phyloP scores from a whole-genome alignment of 345 rosid genomes.

The Acer saccharum region DNA sequence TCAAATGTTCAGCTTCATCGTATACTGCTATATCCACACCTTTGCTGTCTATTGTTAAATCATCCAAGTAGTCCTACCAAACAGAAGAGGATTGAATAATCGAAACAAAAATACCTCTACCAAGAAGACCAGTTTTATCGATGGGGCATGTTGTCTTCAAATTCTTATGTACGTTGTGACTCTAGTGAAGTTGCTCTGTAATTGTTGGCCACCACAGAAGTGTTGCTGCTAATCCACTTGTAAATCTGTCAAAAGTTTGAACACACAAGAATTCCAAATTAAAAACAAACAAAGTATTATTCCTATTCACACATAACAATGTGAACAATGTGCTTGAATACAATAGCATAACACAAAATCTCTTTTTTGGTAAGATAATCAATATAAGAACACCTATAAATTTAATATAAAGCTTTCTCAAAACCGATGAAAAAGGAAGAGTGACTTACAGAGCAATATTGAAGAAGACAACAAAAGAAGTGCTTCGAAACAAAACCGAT shows the following conservation, averaged over 20 bases:
- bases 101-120: constrained; percentile 81
- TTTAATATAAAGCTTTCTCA: too few relatives aligned
- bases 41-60: constrained; percentile 31
- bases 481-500: constrained; percentile 11
- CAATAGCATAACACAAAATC: too few relatives aligned
- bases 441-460: too few relatives aligned
- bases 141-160: constrained; percentile 59
- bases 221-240: constrained; percentile 57
- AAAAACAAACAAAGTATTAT: too few relatives aligned
- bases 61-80: constrained; percentile 79
- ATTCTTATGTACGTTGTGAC: constrained; percentile 45
- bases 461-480: too few relatives aligned
- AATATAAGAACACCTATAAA: too few relatives aligned
- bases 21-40: constrained; percentile 5
- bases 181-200: constrained; percentile 68
- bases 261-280: too few relatives aligned
- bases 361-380: too few relatives aligned
- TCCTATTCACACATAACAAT: too few relatives aligned
- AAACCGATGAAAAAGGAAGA: too few relatives aligned
- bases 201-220: constrained; percentile 77
- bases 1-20: constrained; percentile 9
- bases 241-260: constrained; percentile 39
- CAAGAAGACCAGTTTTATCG: constrained; percentile 78
- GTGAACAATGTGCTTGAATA: too few relatives aligned
- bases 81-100: constrained; percentile 69